Evolutionary conservation across 352 stramenopile species (phyloP).

Genomic region (Peronosclerospora sorghi): DNA sequence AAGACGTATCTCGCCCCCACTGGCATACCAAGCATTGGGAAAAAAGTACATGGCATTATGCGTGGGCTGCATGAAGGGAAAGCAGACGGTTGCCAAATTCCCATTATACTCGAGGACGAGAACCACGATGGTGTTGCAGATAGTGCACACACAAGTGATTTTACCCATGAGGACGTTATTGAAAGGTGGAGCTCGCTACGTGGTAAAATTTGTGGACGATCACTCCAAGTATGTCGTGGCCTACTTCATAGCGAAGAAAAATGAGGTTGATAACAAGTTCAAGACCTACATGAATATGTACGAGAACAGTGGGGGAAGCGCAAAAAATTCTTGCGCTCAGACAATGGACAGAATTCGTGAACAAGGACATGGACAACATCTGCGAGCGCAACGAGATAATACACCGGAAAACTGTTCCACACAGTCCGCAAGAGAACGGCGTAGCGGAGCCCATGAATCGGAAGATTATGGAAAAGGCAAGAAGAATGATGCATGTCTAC

Average conservation of each 20-base stretch:
- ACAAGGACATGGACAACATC: constrained; percentile 2
- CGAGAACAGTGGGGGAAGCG: constrained; percentile 4
- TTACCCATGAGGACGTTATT: not conserved
- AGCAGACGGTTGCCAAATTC: not conserved
- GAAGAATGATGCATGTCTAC: not conserved
- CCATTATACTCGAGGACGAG: not conserved
- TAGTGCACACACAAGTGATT: not conserved
- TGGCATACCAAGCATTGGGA: not conserved
- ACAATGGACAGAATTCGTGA: constrained; percentile 17
- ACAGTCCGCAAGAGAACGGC: constrained; percentile 1
- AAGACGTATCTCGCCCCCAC: not conserved
- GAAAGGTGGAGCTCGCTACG: not conserved
- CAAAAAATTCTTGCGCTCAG: constrained; percentile 3
- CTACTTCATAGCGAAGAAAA: not conserved
- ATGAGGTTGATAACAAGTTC: not conserved
- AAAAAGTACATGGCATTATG: too few relatives aligned
- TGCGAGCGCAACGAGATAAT: not conserved
- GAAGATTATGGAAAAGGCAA: not conserved
- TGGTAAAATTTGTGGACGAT: not conserved
- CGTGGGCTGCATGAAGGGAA: not conserved
- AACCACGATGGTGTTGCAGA: not conserved
- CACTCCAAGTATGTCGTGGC: not conserved
- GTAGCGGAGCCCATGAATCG: constrained; percentile 1
- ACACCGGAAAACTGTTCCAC: constrained; percentile 1
- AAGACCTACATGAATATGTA: constrained; percentile 6